A percentile compares a stretch with the other conserved stretches of the same genome.
These are phyloP conservation scores for Cercospora berteroae DNA, from an alignment of 2,329 filamentous ascomycete species.

Conservation along the genomic window DNA sequence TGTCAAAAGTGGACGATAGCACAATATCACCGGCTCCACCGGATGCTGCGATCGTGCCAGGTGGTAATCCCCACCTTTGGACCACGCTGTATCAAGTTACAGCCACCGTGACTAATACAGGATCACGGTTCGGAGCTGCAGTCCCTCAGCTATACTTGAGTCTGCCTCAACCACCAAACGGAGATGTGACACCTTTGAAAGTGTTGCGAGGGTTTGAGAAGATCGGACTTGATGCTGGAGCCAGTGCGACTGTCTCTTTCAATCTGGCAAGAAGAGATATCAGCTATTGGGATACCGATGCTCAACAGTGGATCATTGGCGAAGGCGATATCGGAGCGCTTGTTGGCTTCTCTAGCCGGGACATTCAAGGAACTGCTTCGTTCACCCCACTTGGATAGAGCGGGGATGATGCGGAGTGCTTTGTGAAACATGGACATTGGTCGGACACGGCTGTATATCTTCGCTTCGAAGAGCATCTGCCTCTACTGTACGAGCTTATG, in stretches of 20 bases:
- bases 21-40: constrained; percentile 59
- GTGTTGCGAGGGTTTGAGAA: constrained; percentile 49
- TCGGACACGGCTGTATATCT: background rate
- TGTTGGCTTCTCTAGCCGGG: constrained; percentile 31
- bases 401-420: background rate
- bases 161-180: constrained; percentile 43
- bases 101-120: constrained; percentile 61
- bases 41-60: constrained; percentile 38
- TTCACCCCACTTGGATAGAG: constrained; percentile 19
- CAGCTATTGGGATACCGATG: constrained; percentile 39
- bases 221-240: constrained; percentile 34
- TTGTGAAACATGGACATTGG: background rate
- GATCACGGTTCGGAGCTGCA: constrained; percentile 52
- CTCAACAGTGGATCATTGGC: constrained; percentile 37
- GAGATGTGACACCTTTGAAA: constrained; percentile 47
- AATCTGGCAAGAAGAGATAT: constrained; percentile 37
- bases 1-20: constrained; percentile 12
- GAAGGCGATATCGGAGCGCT: constrained; percentile 25
- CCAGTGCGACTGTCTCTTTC: constrained; percentile 33
- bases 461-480: background rate
- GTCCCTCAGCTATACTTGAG: constrained; percentile 60
- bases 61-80: constrained; percentile 66
- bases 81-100: constrained; percentile 51
- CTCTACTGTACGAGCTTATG: background rate
- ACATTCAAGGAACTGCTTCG: constrained; percentile 21